Evolutionary conservation across 2,329 filamentous ascomycete genomes (phyloP).

Genomic region (Pseudogymnoascus sp.): DNA sequence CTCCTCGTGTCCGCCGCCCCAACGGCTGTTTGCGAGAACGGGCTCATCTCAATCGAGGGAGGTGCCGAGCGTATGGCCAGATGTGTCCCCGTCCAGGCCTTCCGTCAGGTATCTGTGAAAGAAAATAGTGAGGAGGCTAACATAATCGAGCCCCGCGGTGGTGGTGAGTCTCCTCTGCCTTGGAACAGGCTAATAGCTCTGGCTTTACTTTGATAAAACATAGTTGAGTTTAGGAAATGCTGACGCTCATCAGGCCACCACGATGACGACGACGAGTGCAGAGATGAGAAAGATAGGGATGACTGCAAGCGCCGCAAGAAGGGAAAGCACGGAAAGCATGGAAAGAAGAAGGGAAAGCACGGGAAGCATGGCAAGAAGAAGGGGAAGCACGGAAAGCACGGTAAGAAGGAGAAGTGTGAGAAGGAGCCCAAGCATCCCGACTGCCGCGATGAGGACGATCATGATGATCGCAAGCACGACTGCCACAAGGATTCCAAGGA

Average conservation of each 20-base stretch:
- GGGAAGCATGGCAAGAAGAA: not conserved
- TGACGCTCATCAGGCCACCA: not conserved
- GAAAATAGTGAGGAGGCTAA: not conserved
- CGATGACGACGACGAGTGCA: not conserved
- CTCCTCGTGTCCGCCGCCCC: not conserved
- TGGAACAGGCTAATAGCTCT: not conserved
- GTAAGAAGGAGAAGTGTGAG: not conserved
- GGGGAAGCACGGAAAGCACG: not conserved
- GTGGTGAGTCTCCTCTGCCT: not conserved
- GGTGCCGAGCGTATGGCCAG: not conserved
- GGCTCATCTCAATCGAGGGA: not conserved
- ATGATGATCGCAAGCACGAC: not conserved
- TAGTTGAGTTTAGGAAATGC: not conserved
- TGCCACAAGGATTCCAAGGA: not conserved
- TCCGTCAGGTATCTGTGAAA: not conserved
- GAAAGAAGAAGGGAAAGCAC: not conserved
- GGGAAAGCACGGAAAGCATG: not conserved
- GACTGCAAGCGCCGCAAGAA: slow-evolving; percentile 4
- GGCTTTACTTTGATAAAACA: not conserved
- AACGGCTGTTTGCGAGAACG: not conserved
- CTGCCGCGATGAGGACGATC: not conserved
- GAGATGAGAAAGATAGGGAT: not conserved
- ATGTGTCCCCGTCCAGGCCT: not conserved
- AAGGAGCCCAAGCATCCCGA: not conserved
- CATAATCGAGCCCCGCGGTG: not conserved